Evolutionary conservation across 495 filamentous ascomycete species (phyloP).

Genomic region (Penicillium arizonense): DNA sequence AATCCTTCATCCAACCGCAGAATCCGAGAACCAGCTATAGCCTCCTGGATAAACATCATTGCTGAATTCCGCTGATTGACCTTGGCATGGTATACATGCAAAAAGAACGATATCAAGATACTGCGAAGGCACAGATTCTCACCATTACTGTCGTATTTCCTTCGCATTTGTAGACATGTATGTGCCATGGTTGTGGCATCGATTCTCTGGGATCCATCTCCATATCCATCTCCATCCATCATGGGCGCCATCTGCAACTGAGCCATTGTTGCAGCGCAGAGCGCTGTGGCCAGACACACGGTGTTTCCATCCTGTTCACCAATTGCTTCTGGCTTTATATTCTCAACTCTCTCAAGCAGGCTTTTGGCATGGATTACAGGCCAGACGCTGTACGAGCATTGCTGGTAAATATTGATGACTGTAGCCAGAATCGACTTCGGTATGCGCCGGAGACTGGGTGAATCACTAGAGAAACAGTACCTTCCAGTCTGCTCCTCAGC

Average conservation of each 20-base stretch:
- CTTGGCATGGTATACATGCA: constrained; percentile 38
- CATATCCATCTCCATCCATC: not conserved
- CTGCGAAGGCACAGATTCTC: constrained; percentile 17
- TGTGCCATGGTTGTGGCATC: constrained; percentile 22
- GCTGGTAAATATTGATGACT: constrained; percentile 22
- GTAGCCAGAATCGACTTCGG: constrained; percentile 8
- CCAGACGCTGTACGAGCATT: constrained; percentile 33
- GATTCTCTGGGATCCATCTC: constrained; percentile 1
- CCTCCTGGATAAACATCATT: constrained; percentile 35
- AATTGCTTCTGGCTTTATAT: constrained; percentile 7
- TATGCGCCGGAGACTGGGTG: not conserved
- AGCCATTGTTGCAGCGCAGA: constrained; percentile 35
- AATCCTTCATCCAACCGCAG: constrained; percentile 19
- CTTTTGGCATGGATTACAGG: constrained; percentile 25
- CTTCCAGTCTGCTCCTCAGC: not conserved
- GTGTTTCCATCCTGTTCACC: constrained; percentile 2
- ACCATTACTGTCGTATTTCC: constrained; percentile 2
- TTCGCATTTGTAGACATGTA: constrained; percentile 23
- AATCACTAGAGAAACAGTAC: not conserved
- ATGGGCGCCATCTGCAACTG: constrained; percentile 28
- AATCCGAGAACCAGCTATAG: constrained; percentile 21
- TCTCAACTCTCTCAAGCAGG: constrained; percentile 16
- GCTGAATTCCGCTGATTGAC: constrained; percentile 27
- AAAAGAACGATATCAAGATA: constrained; percentile 30
- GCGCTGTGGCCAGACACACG: constrained; percentile 22